phyloP scores from a whole-genome alignment of 2,329 filamentous ascomycete species.

The Hymenoscyphus repandus region DNA sequence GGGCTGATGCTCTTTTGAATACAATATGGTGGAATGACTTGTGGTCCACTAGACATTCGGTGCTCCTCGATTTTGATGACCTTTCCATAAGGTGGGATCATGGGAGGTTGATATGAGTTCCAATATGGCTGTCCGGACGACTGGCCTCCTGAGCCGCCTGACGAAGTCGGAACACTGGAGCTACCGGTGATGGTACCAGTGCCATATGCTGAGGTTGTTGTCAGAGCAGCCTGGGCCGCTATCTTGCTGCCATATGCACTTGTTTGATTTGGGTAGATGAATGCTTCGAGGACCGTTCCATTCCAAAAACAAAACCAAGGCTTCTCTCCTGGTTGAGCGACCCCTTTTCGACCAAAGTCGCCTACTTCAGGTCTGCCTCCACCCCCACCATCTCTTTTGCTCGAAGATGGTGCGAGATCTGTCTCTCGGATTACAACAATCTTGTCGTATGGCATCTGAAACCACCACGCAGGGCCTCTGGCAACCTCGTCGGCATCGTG shows the following conservation, averaged over 20 bases:
- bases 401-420: conserved; percentile 12
- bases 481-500: conserved; percentile 49
- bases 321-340: conserved; percentile 47
- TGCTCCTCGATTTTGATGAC: conserved; percentile 63
- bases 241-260: conserved; percentile 28
- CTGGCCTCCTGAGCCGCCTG: conserved; percentile 12
- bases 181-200: conserved; percentile 4
- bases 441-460: conserved; percentile 58
- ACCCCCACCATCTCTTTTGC: not conserved
- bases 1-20: conserved; percentile 57
- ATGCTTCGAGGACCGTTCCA: conserved; percentile 59
- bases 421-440: conserved; percentile 46
- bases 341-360: conserved; percentile 25
- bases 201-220: conserved; percentile 1
- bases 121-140: conserved; percentile 4
- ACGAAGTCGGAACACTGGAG: conserved; percentile 27
- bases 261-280: conserved; percentile 52
- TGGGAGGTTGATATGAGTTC: conserved; percentile 16
- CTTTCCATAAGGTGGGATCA: conserved; percentile 44
- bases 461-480: conserved; percentile 59
- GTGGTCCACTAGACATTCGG: conserved; percentile 33
- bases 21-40: conserved; percentile 50
- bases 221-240: not conserved
- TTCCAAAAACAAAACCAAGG: conserved; percentile 72
- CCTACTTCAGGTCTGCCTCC: not conserved